Conservation (phyloP, 2,329 filamentous ascomycete genomes). For the Aspergillus pseudoviridinutans region DNA sequence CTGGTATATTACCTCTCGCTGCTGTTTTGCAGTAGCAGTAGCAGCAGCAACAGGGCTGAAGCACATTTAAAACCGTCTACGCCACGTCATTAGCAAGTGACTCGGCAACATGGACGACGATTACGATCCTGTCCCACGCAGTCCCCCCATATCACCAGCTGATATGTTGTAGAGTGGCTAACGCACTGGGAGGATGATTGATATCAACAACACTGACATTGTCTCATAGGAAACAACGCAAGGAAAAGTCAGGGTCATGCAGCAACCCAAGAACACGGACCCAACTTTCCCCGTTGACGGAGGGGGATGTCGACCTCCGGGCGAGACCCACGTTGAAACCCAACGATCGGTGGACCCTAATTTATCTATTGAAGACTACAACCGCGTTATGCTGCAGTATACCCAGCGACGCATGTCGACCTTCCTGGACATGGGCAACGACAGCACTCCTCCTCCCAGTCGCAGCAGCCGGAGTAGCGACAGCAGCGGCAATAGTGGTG, state of each 20-base stretch:
- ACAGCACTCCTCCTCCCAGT: constrained; percentile 15
- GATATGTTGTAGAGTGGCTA: not conserved
- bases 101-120: not conserved
- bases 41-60: not conserved
- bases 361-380: constrained; percentile 35
- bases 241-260: constrained; percentile 14
- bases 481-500: constrained; percentile 21
- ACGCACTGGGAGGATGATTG: not conserved
- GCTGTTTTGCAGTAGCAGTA: not conserved
- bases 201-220: not conserved
- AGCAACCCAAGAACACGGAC: constrained; percentile 12
- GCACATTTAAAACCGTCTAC: not conserved
- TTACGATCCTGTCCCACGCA: not conserved
- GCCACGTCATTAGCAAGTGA: not conserved
- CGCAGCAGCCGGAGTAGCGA: constrained; percentile 29
- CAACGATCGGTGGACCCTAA: constrained; percentile 20
- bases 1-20: not conserved
- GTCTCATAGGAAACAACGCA: constrained; percentile 1
- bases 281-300: constrained; percentile 18
- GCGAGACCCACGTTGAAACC: constrained; percentile 12
- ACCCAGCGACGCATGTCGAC: constrained; percentile 35
- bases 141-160: not conserved
- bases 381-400: constrained; percentile 36
- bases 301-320: constrained; percentile 15
- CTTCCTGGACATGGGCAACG: constrained; percentile 26